Percentiles rank a stretch among this genome's conserved stretches.
Evolutionary conservation across 345 rosid genomes (phyloP).

Genomic region (Cardamine resedifolia): DNA sequence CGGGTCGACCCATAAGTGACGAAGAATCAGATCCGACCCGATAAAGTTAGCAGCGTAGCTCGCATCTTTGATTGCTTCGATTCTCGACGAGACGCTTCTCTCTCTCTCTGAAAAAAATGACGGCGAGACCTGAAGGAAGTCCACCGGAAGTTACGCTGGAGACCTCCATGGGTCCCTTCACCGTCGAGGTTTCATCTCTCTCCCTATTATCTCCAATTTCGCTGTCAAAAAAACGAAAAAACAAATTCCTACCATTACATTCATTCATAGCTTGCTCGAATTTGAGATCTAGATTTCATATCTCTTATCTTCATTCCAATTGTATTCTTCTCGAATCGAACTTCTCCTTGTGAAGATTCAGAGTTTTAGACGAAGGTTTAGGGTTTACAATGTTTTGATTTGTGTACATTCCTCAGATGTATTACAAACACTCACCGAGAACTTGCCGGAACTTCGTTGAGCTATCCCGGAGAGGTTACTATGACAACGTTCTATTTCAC

Average conservation of each 20-base stretch:
- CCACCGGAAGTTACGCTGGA: slow-evolving; percentile 91
- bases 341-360: neutral
- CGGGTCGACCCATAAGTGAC: slow-evolving; percentile 23
- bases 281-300: slow-evolving; percentile 9
- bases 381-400: slow-evolving; percentile 14
- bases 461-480: slow-evolving; percentile 84
- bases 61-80: neutral
- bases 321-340: neutral
- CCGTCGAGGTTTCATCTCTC: slow-evolving; percentile 61
- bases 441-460: slow-evolving; percentile 94
- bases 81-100: slow-evolving; percentile 11
- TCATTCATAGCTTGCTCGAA: slow-evolving; percentile 5
- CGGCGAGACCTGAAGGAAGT: slow-evolving; percentile 76
- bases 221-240: slow-evolving; percentile 9
- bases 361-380: slow-evolving; percentile 18
- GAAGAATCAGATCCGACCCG: slow-evolving; percentile 37
- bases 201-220: neutral
- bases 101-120: slow-evolving; percentile 48
- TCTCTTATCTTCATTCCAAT: neutral
- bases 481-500: slow-evolving; percentile 79
- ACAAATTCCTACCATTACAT: neutral
- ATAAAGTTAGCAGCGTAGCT: slow-evolving; percentile 1
- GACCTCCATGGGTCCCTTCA: slow-evolving; percentile 91
- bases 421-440: slow-evolving; percentile 86
- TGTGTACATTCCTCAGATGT: slow-evolving; percentile 51